phyloP scores from a whole-genome alignment of 2,329 filamentous ascomycete species.

The Verticillium longisporum region DNA sequence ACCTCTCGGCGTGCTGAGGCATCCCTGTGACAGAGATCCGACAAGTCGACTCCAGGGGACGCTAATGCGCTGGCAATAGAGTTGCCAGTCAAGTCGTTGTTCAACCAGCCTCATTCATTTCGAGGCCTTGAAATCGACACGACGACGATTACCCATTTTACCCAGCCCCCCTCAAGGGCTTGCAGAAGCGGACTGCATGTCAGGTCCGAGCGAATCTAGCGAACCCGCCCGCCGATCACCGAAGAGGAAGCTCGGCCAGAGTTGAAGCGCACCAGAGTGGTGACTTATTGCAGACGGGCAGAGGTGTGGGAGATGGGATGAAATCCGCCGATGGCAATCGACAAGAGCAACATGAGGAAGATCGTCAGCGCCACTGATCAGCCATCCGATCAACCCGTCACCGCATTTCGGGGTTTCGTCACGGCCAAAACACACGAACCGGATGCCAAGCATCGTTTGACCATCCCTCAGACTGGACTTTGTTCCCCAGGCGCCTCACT shows the following conservation, averaged over 20 bases:
- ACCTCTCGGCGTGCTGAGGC: background rate
- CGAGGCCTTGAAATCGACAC: background rate
- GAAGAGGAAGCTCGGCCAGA: background rate
- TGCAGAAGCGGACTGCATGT: background rate
- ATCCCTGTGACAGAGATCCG: background rate
- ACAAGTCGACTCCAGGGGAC: background rate
- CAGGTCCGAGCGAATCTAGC: background rate
- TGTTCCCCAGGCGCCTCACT: background rate
- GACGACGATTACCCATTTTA: background rate
- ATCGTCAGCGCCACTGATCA: background rate
- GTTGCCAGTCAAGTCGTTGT: background rate
- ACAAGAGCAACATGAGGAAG: background rate
- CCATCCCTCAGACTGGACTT: background rate
- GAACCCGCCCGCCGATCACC: background rate
- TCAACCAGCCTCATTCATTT: background rate
- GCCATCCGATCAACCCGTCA: background rate
- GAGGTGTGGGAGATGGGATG: background rate
- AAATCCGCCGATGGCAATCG: background rate
- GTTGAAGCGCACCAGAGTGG: background rate
- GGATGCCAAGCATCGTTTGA: background rate
- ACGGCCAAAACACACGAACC: background rate
- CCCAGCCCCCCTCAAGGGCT: background rate
- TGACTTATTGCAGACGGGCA: background rate
- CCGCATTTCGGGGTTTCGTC: background rate
- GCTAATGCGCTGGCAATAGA: background rate